Conservation (phyloP, 768 basidiomycete genomes). For the Trametes sanguinea region DNA sequence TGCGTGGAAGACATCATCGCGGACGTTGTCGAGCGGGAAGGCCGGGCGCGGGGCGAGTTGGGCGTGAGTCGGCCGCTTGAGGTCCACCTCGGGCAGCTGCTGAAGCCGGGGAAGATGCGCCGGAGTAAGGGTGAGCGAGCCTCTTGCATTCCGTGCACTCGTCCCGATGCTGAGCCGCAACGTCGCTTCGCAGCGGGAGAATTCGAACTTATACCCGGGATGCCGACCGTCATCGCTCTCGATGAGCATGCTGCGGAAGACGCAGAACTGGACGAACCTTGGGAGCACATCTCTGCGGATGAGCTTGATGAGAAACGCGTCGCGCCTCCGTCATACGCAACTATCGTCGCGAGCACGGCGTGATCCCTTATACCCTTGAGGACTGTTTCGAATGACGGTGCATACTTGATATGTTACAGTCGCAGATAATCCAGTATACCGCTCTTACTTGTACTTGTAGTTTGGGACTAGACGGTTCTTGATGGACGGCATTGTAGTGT, state of each 20-base stretch:
- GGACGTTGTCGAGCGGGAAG: constrained; percentile 21
- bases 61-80: constrained; percentile 21
- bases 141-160: not conserved
- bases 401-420: not conserved
- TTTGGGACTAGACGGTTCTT: not conserved
- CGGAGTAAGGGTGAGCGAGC: constrained; percentile 43
- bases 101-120: constrained; percentile 39
- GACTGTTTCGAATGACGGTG: not conserved
- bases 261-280: constrained; percentile 55
- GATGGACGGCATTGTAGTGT: not conserved
- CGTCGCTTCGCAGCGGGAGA: constrained; percentile 42
- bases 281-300: constrained; percentile 53
- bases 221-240: constrained; percentile 58
- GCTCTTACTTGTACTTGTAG: not conserved
- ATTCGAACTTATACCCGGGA: constrained; percentile 57
- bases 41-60: constrained; percentile 4
- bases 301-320: constrained; percentile 40
- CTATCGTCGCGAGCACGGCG: constrained; percentile 17
- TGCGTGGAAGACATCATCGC: constrained; percentile 19
- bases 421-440: not conserved
- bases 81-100: constrained; percentile 29
- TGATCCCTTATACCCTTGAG: constrained; percentile 9
- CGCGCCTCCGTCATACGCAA: constrained; percentile 41
- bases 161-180: not conserved
- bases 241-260: constrained; percentile 44